Evolutionary conservation across 2,329 filamentous ascomycete genomes (phyloP).

Genomic region (Claviceps maximensis): DNA sequence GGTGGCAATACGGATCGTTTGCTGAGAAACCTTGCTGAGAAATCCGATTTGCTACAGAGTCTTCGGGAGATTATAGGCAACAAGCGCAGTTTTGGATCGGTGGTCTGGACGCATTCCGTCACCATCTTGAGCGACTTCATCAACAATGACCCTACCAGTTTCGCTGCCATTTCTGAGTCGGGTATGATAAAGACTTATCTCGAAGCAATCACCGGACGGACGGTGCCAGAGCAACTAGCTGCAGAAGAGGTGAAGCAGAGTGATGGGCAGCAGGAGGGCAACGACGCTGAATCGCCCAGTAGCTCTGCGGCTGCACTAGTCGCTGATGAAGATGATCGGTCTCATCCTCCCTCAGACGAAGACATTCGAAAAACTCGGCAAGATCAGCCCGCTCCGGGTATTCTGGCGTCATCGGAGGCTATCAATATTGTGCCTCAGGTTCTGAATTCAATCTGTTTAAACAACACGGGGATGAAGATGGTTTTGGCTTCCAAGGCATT

Average conservation of each 20-base stretch:
- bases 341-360: conserved; percentile 40
- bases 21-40: conserved; percentile 87
- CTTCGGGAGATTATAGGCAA: conserved; percentile 74
- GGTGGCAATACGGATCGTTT: conserved; percentile 79
- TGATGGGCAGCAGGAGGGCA: conserved; percentile 20
- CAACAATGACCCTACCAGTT: conserved; percentile 96
- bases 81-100: conserved; percentile 68
- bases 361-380: conserved; percentile 32
- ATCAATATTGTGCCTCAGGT: conserved; percentile 78
- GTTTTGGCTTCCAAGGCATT: conserved; percentile 74
- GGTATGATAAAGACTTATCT: conserved; percentile 79
- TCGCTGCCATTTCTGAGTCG: conserved; percentile 87
- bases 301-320: conserved; percentile 27
- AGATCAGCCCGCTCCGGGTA: conserved; percentile 48
- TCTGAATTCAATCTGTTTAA: conserved; percentile 87
- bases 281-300: conserved; percentile 24
- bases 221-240: conserved; percentile 22
- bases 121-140: conserved; percentile 92
- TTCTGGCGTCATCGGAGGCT: conserved; percentile 77
- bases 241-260: conserved; percentile 16
- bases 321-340: conserved; percentile 24
- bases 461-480: conserved; percentile 73
- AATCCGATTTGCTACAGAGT: conserved; percentile 66
- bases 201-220: conserved; percentile 57
- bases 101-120: conserved; percentile 91